These are phyloP conservation scores for Candida sakaeoensis DNA, from an alignment of 805 yeast species.

Conservation along the genomic window DNA sequence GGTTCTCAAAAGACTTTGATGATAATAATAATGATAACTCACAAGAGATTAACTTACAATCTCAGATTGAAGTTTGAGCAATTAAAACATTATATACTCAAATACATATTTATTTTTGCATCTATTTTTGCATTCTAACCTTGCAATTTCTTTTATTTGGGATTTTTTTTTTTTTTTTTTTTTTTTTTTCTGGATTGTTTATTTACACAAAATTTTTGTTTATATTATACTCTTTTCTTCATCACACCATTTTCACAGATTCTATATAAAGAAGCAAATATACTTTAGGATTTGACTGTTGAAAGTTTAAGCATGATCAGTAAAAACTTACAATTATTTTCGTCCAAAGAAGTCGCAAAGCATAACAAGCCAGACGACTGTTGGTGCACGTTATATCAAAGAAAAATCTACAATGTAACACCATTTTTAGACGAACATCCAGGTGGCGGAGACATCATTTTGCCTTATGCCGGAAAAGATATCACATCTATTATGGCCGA, in stretches of 20 bases:
- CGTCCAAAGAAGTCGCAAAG: constrained; percentile 47
- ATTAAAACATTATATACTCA: not conserved
- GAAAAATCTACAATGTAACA: constrained; percentile 85
- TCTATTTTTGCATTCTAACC: not conserved
- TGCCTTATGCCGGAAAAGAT: constrained; percentile 58
- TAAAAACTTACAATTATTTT: constrained; percentile 52
- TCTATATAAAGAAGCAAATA: not conserved
- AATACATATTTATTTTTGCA: not conserved
- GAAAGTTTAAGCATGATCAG: constrained; percentile 6
- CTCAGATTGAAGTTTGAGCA: not conserved
- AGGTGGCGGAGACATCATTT: constrained; percentile 57
- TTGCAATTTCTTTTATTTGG: not conserved
- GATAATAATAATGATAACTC: not conserved
- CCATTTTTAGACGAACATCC: constrained; percentile 70
- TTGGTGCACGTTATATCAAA: constrained; percentile 76
- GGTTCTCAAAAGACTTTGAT: constrained; percentile 2
- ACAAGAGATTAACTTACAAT: not conserved
- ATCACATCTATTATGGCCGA: constrained; percentile 77
- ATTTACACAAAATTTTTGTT: constrained; percentile 2
- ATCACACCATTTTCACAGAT: constrained; percentile 1
- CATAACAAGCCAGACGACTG: constrained; percentile 58
- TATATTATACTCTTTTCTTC: not conserved
- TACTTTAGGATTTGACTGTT: not conserved
- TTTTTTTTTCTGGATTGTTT: not conserved
- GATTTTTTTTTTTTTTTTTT: not conserved